A percentile compares a stretch with the other conserved stretches of the same genome.
Conservation (phyloP, 2,329 filamentous ascomycete species). For the Leptographium lundbergii region DNA sequence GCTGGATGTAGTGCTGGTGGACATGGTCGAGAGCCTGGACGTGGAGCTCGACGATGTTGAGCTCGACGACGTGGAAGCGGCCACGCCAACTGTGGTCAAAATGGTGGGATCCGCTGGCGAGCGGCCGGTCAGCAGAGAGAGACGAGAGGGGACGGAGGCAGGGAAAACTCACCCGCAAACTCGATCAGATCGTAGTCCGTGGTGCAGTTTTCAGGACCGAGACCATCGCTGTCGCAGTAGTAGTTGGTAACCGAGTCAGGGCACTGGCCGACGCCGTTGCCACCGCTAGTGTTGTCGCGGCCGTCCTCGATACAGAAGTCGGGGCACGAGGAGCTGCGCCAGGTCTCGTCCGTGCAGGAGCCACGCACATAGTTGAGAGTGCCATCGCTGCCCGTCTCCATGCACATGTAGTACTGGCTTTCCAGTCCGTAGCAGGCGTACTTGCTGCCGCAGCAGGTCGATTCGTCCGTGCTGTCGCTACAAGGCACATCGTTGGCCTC, state of each 20-base stretch:
- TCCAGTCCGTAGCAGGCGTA: background rate
- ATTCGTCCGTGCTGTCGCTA: background rate
- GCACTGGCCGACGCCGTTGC: background rate
- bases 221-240: background rate
- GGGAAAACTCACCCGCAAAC: background rate
- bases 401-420: background rate
- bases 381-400: background rate
- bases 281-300: background rate
- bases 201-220: background rate
- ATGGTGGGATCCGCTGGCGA: constrained; percentile 6
- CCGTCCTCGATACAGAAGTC: background rate
- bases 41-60: background rate
- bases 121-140: background rate
- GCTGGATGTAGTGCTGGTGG: background rate
- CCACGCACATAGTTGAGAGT: background rate
- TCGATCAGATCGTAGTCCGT: background rate
- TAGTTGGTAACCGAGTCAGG: background rate
- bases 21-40: background rate
- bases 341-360: background rate
- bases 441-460: background rate
- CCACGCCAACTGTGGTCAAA: constrained; percentile 13
- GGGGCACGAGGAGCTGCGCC: background rate
- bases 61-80: background rate
- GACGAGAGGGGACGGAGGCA: background rate
- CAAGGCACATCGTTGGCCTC: background rate